A percentile compares a stretch with the other conserved stretches of the same genome.
These are phyloP conservation scores for Knoxia roxburghii DNA, from an alignment of 257 asterid genomes.

Conservation along the genomic window DNA sequence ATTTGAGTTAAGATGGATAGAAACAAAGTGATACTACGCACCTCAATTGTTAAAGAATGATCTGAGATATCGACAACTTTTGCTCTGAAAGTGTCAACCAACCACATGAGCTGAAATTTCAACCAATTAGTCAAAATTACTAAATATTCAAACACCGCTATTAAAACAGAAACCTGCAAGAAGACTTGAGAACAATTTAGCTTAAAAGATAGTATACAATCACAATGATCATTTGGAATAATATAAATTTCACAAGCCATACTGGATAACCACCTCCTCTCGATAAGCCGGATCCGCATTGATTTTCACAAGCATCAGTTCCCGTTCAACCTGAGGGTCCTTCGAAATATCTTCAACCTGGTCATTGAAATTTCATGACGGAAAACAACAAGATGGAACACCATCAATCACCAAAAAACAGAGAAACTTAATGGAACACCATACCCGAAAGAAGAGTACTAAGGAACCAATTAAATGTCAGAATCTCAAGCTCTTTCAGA, in stretches of 20 bases:
- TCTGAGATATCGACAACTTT: constrained; percentile 94
- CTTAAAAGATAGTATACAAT: background rate
- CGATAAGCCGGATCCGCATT: constrained; percentile 66
- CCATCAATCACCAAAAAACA: background rate
- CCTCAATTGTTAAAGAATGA: constrained; percentile 89
- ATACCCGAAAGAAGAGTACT: background rate
- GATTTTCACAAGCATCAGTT: constrained; percentile 90
- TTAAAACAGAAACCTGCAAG: background rate
- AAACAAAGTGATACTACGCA: constrained; percentile 21
- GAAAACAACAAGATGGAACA: background rate
- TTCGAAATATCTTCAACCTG: constrained; percentile 90
- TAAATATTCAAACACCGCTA: background rate
- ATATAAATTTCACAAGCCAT: constrained; percentile 1
- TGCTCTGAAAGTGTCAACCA: constrained; percentile 90
- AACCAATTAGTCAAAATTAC: constrained; percentile 13
- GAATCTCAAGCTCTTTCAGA: background rate
- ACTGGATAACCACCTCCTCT: constrained; percentile 54
- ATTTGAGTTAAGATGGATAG: background rate
- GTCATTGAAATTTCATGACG: constrained; percentile 13
- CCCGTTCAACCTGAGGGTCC: constrained; percentile 97
- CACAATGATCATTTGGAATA: background rate
- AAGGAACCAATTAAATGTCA: background rate
- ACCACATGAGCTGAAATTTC: constrained; percentile 78
- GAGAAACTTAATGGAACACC: background rate
- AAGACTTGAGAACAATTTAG: background rate